Evolutionary conservation across 805 yeast species (phyloP).

Genomic region (Pichia heedii): DNA sequence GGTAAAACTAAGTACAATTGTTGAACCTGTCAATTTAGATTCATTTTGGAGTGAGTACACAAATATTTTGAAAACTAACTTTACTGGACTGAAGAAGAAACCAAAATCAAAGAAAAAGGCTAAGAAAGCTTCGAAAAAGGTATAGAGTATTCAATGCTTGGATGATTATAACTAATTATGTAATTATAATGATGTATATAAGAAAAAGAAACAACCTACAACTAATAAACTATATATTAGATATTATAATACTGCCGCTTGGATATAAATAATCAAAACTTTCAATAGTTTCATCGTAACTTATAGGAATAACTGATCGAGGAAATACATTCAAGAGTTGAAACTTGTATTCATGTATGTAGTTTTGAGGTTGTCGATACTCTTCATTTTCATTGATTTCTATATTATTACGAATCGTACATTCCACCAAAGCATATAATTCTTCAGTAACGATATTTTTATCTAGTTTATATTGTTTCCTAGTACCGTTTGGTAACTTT

Average conservation of each 20-base stretch:
- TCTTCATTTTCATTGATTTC: slow-evolving; percentile 25
- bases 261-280: slow-evolving; percentile 55
- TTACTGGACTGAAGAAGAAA: slow-evolving; percentile 71
- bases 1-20: slow-evolving; percentile 64
- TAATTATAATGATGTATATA: background rate
- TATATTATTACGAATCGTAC: slow-evolving; percentile 23
- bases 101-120: slow-evolving; percentile 67
- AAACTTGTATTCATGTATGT: slow-evolving; percentile 40
- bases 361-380: slow-evolving; percentile 22
- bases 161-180: background rate
- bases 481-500: slow-evolving; percentile 52
- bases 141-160: background rate
- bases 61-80: slow-evolving; percentile 58
- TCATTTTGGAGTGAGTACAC: slow-evolving; percentile 73
- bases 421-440: slow-evolving; percentile 63
- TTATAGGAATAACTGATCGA: slow-evolving; percentile 34
- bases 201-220: background rate
- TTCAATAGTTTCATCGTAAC: slow-evolving; percentile 45
- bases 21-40: slow-evolving; percentile 51
- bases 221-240: background rate
- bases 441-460: slow-evolving; percentile 45
- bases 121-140: slow-evolving; percentile 24
- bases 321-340: slow-evolving; percentile 49
- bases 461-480: slow-evolving; percentile 43
- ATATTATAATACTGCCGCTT: slow-evolving; percentile 48